Evolutionary conservation across 257 asterid species (phyloP).

Genomic region (Nicotiana undulata): DNA sequence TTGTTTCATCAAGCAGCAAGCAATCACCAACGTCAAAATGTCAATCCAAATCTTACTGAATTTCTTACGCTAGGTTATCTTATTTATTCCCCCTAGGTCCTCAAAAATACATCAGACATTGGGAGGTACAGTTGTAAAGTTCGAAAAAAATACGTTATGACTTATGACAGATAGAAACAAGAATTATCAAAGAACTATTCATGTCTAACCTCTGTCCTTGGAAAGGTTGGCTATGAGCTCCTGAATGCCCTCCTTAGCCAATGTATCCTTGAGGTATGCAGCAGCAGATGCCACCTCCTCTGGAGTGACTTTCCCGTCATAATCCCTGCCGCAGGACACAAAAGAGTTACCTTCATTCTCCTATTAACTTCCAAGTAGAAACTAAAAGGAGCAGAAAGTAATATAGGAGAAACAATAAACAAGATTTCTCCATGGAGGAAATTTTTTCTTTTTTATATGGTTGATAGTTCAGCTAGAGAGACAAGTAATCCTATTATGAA

Average conservation of each 20-base stretch:
- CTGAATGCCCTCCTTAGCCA: slow-evolving; percentile 86
- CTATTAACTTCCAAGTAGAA: neutral
- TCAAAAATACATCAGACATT: neutral
- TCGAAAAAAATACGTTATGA: neutral
- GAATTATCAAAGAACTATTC: slow-evolving; percentile 2
- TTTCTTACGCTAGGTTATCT: neutral
- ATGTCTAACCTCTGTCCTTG: slow-evolving; percentile 78
- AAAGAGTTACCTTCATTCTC: neutral
- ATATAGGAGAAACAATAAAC: neutral
- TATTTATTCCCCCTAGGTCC: neutral
- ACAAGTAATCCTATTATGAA: neutral
- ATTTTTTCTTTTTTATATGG: neutral
- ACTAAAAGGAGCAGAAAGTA: neutral
- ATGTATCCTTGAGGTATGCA: slow-evolving; percentile 81
- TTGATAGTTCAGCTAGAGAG: neutral
- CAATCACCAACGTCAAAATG: neutral
- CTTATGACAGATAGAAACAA: neutral
- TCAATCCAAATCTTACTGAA: neutral
- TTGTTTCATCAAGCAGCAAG: neutral
- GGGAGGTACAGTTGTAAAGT: neutral
- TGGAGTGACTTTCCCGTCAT: slow-evolving; percentile 93
- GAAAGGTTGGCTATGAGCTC: slow-evolving; percentile 77
- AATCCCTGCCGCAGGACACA: slow-evolving; percentile 48
- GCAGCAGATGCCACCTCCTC: slow-evolving; percentile 99
- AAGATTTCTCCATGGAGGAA: neutral